A percentile compares a stretch with the other conserved stretches of the same genome.
These are phyloP conservation scores for Maudiozyma barnettii DNA, from an alignment of 805 yeast genomes.

Conservation along the genomic window DNA sequence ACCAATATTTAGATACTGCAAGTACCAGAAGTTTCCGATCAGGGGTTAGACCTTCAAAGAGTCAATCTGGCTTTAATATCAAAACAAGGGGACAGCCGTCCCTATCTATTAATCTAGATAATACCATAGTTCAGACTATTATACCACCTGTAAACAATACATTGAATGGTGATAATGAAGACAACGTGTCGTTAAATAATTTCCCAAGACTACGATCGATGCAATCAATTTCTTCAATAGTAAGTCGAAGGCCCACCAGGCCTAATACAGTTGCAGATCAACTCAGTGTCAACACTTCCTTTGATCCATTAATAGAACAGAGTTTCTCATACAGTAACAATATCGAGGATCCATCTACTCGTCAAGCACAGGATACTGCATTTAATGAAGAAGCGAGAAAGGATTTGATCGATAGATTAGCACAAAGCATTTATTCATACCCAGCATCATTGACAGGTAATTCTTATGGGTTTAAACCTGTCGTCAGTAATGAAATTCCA, in stretches of 20 bases:
- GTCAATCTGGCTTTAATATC: neutral
- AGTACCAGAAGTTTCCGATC: neutral
- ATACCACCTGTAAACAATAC: constrained; percentile 1
- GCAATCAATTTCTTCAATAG: neutral
- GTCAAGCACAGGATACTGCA: neutral
- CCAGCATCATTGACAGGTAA: constrained; percentile 8
- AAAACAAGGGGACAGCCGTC: constrained; percentile 5
- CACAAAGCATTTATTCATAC: constrained; percentile 16
- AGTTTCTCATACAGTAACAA: neutral
- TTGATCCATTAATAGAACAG: neutral
- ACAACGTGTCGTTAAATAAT: neutral
- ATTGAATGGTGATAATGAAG: neutral
- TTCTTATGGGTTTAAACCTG: constrained; percentile 7
- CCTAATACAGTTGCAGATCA: neutral
- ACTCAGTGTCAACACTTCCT: neutral
- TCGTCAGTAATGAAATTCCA: constrained; percentile 26
- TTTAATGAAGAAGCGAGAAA: neutral
- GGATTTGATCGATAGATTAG: constrained; percentile 7
- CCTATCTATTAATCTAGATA: constrained; percentile 5
- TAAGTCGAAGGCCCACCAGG: neutral
- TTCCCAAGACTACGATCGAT: neutral
- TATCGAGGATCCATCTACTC: neutral
- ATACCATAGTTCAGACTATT: constrained; percentile 4
- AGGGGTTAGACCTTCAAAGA: neutral
- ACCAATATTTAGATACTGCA: neutral